Evolutionary conservation across 1,284 basidiomycete species (phyloP).

Genomic region (Hymenochaete sp.): DNA sequence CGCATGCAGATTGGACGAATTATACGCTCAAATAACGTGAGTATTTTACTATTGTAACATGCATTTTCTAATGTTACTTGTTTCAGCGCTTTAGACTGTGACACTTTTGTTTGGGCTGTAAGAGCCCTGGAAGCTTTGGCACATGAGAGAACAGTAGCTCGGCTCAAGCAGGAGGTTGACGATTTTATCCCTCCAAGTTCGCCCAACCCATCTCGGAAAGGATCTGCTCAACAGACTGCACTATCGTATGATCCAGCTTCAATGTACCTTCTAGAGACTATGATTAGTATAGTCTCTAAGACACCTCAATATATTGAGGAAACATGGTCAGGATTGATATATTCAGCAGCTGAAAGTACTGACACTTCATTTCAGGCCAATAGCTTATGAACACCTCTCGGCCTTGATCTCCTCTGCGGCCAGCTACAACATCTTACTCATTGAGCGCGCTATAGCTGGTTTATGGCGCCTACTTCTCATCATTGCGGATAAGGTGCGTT

Average conservation of each 20-base stretch:
- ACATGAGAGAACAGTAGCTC: slow-evolving; percentile 75
- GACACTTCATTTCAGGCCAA: slow-evolving; percentile 50
- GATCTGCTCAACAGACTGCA: slow-evolving; percentile 33
- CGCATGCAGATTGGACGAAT: slow-evolving; percentile 88
- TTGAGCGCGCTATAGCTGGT: slow-evolving; percentile 94
- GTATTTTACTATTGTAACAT: slow-evolving; percentile 25
- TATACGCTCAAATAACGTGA: slow-evolving; percentile 88
- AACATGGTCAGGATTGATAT: slow-evolving; percentile 55
- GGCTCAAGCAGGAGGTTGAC: slow-evolving; percentile 58
- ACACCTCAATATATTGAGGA: slow-evolving; percentile 74
- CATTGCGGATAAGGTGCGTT: slow-evolving; percentile 63
- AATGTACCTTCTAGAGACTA: slow-evolving; percentile 88
- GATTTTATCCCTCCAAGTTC: slow-evolving; percentile 34
- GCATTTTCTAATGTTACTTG: slow-evolving; percentile 17
- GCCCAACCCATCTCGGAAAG: slow-evolving; percentile 28
- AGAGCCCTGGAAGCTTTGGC: slow-evolving; percentile 85
- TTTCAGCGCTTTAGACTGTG: slow-evolving; percentile 62
- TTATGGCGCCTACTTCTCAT: slow-evolving; percentile 74
- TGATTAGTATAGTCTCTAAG: slow-evolving; percentile 81
- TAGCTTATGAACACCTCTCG: slow-evolving; percentile 87
- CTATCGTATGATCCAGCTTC: slow-evolving; percentile 92
- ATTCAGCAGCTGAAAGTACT: neutral
- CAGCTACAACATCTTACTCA: slow-evolving; percentile 82
- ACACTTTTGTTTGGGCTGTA: slow-evolving; percentile 75
- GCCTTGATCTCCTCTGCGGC: slow-evolving; percentile 69